These are phyloP conservation scores for Hortaea sp. DNA, from an alignment of 2,329 filamentous ascomycete species.

Conservation along the genomic window DNA sequence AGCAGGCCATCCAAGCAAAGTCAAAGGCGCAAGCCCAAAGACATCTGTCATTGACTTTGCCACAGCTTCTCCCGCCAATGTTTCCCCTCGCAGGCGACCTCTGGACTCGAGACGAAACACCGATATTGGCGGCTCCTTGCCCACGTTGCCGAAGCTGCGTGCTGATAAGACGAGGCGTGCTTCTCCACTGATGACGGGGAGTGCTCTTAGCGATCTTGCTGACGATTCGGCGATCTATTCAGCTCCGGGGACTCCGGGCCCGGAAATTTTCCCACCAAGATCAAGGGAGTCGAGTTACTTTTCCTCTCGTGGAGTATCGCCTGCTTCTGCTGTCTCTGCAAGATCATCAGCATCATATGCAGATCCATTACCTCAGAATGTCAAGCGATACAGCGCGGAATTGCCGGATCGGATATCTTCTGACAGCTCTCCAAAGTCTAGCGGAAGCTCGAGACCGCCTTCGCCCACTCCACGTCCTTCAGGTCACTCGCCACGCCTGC, in stretches of 20 bases:
- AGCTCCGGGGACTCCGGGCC: constrained; percentile 2
- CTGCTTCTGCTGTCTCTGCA: constrained; percentile 8
- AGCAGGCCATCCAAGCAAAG: neutral
- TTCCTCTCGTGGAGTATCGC: constrained; percentile 17
- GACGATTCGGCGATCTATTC: constrained; percentile 9
- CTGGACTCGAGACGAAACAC: constrained; percentile 22
- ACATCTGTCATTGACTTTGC: constrained; percentile 18
- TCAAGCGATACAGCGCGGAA: constrained; percentile 14
- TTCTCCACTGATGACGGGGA: constrained; percentile 17
- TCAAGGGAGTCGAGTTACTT: constrained; percentile 17
- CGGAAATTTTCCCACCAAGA: constrained; percentile 7
- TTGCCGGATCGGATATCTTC: constrained; percentile 3
- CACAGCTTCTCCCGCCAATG: constrained; percentile 4
- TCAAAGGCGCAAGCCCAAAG: constrained; percentile 1
- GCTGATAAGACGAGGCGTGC: constrained; percentile 16
- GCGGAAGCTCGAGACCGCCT: constrained; percentile 14
- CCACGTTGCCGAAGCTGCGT: constrained; percentile 13
- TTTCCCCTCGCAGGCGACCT: constrained; percentile 12
- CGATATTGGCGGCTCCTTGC: constrained; percentile 11
- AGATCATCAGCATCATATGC: constrained; percentile 2
- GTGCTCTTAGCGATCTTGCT: constrained; percentile 11
- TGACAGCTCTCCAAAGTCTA: constrained; percentile 14
- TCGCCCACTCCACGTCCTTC: constrained; percentile 17
- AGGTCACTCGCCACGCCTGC: constrained; percentile 16
- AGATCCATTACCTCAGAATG: constrained; percentile 6